These are phyloP conservation scores for Spraguea lophii DNA, from an alignment of 371 early-diverging fungal species.

Conservation along the genomic window DNA sequence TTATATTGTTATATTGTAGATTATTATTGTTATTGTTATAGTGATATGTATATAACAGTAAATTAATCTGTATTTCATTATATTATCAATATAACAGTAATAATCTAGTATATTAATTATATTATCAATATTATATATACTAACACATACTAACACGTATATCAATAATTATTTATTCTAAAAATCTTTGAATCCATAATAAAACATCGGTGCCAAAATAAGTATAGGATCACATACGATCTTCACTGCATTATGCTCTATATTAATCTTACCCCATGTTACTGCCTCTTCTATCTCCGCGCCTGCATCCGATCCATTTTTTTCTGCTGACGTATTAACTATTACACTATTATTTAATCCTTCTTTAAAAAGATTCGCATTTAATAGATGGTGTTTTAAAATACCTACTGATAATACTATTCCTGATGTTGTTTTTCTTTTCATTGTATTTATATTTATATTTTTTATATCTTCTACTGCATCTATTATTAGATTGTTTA, in stretches of 20 bases:
- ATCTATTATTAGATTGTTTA: conserved; percentile 77
- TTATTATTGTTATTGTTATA: no score
- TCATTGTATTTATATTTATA: conserved; percentile 69
- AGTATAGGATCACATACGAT: conserved; percentile 81
- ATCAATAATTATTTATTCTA: no score
- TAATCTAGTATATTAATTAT: no score
- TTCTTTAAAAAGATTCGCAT: conserved; percentile 87
- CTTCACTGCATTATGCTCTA: conserved; percentile 66
- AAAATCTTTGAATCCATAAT: no score
- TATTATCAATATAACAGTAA: no score
- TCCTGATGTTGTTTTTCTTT: conserved; percentile 76
- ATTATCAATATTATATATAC: no score
- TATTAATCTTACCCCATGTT: conserved; percentile 94
- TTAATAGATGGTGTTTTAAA: conserved; percentile 95
- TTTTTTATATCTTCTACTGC: conserved; percentile 79
- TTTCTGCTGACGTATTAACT: conserved; percentile 90
- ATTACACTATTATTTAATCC: conserved; percentile 92
- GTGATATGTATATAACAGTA: no score
- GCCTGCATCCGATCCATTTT: conserved; percentile 96
- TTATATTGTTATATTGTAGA: no score
- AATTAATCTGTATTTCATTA: no score
- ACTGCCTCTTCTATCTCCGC: conserved; percentile 93
- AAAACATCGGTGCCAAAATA: no score
- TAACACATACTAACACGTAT: no score
- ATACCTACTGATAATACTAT: conserved; percentile 94